These are phyloP conservation scores for maize (Zea mays) DNA, from an alignment of 176 grass and related monocot genomes.

Conservation along the genomic window DNA sequence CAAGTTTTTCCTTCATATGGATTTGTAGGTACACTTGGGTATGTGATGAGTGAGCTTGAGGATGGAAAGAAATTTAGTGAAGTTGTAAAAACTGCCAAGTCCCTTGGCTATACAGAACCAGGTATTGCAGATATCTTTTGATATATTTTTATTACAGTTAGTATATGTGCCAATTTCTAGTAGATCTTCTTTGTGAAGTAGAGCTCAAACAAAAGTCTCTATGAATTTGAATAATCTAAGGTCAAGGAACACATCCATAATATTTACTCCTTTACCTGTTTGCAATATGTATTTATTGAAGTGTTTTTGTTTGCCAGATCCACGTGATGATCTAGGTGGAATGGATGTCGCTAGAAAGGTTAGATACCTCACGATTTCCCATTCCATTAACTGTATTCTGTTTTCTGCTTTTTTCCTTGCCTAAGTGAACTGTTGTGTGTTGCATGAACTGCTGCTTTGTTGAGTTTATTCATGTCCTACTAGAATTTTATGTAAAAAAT, in stretches of 20 bases:
- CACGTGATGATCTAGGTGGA: conserved; percentile 89
- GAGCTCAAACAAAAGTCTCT: neutral
- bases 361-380: conserved; percentile 7
- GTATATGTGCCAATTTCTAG: neutral
- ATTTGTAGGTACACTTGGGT: conserved; percentile 80
- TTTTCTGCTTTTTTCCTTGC: conserved; percentile 1
- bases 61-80: conserved; percentile 78
- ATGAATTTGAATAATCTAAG: neutral
- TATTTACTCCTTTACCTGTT: conserved; percentile 12
- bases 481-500: neutral
- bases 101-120: conserved; percentile 93
- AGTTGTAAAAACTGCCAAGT: conserved; percentile 80
- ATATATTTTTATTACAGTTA: neutral
- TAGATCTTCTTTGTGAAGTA: neutral
- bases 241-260: neutral
- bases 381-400: neutral
- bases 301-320: conserved; percentile 58
- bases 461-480: conserved; percentile 20
- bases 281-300: conserved; percentile 28
- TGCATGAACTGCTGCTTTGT: neutral
- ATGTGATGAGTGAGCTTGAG: conserved; percentile 95
- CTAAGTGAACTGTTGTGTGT: conserved; percentile 6
- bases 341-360: conserved; percentile 99
- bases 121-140: conserved; percentile 41
- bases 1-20: conserved; percentile 1